Base-by-base conservation (phyloP, 306 rosid species). In the Citrullus mucosospermus region DNA sequence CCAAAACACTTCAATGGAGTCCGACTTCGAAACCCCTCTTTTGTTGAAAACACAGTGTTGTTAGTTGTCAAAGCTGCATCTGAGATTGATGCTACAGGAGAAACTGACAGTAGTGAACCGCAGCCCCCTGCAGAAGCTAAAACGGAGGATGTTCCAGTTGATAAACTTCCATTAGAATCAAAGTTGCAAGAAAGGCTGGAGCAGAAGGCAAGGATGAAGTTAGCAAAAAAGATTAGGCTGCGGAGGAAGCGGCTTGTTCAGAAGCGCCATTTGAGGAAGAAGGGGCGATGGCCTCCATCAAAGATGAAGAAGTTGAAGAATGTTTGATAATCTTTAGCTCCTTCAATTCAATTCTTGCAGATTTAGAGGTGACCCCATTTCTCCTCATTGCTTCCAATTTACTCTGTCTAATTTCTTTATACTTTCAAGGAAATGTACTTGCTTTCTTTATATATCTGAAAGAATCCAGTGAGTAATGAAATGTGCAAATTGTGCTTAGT, bases 241-340 rank as follows among this genome's bases (percentile, higher is more conserved):
- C 81, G 88, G 28, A 89, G 97, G 83, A 92, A 89, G 54, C 82
- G 98, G 73, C 97, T 92, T 54, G 90, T 95, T 41, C 85, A 78
- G 22, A 95, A 94, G 80, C 84, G 98, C 17, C 86, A 32, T 53
- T 55, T 95, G 89, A 88, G 97, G 81, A 95, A 95, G 96, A 95
- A 95, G 77, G 97, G 98, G 44, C 74, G 90, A 81, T 92, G 98
- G 97, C 97, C 98, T 39, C 97, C 98, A 85, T 92, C 97, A 2
- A 95, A 95, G 84, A 91, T 92, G 98, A 92, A 87, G 82, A 95
- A 90, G 80, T 80, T 92, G 83, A 88, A 95, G 88, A 88, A 85
- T 85, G 98, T 92, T 54, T 94, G 90, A 89, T 89, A 90, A 88
- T 57, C 80, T 80, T 32, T 59, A 50, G 81, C 71, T 65, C 50